These are phyloP conservation scores for Leccinum pachyderme DNA, from an alignment of 1,284 basidiomycete species.

Conservation along the genomic window DNA sequence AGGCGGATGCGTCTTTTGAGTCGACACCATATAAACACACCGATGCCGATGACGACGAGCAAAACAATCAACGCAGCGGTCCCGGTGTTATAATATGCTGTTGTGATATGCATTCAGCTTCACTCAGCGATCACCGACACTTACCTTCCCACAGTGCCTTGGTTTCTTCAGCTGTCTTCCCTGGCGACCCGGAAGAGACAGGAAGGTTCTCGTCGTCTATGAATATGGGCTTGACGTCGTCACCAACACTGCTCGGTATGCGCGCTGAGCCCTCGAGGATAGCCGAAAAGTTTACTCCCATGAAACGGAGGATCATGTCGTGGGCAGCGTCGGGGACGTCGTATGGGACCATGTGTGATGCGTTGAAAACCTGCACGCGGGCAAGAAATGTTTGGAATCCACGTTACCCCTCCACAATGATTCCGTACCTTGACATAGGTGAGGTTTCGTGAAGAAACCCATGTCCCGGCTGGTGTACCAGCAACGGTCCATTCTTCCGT, in stretches of 20 bases:
- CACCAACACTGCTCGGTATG: slow-evolving; percentile 77
- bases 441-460: slow-evolving; percentile 85
- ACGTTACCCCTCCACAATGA: neutral
- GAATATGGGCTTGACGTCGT: slow-evolving; percentile 59
- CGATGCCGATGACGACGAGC: slow-evolving; percentile 70
- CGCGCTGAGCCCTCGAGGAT: slow-evolving; percentile 73
- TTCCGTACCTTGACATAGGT: slow-evolving; percentile 83
- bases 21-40: slow-evolving; percentile 69
- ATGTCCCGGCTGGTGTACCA: slow-evolving; percentile 79
- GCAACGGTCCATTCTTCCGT: slow-evolving; percentile 82
- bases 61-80: slow-evolving; percentile 82
- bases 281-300: slow-evolving; percentile 83
- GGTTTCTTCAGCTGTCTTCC: slow-evolving; percentile 60
- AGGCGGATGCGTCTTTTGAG: slow-evolving; percentile 47
- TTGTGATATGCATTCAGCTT: neutral
- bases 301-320: slow-evolving; percentile 98
- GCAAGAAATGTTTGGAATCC: neutral
- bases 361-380: slow-evolving; percentile 68
- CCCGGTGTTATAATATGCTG: slow-evolving; percentile 90
- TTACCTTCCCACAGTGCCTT: slow-evolving; percentile 84
- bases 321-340: slow-evolving; percentile 88
- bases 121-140: slow-evolving; percentile 14
- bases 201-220: slow-evolving; percentile 42
- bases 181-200: slow-evolving; percentile 36
- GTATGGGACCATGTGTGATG: slow-evolving; percentile 93